These are phyloP conservation scores for Boletus tomentosulus DNA, from an alignment of 768 basidiomycete genomes.

Conservation along the genomic window DNA sequence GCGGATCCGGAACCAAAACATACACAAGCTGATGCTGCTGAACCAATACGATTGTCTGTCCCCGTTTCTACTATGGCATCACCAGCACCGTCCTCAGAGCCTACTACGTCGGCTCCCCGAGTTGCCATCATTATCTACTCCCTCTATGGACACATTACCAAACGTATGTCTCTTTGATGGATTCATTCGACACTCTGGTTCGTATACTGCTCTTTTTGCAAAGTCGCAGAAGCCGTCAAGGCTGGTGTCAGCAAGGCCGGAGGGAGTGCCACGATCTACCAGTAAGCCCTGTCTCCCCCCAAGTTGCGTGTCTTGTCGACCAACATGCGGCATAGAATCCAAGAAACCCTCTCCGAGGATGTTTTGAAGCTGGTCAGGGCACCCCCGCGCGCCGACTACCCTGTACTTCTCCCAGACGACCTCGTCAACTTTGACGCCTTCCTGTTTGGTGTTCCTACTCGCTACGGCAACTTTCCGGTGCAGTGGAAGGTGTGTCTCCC, in stretches of 20 bases:
- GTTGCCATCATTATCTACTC: slow-evolving; percentile 48
- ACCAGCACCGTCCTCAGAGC: not conserved
- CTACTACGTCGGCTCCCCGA: slow-evolving; percentile 27
- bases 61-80: slow-evolving; percentile 1
- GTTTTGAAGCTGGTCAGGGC: slow-evolving; percentile 68
- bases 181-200: not conserved
- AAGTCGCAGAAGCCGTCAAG: slow-evolving; percentile 37
- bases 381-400: slow-evolving; percentile 64
- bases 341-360: slow-evolving; percentile 77
- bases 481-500: slow-evolving; percentile 52
- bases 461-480: slow-evolving; percentile 47
- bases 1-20: slow-evolving; percentile 19
- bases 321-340: slow-evolving; percentile 43
- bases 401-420: slow-evolving; percentile 27
- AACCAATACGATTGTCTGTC: slow-evolving; percentile 3
- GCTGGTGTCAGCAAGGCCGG: slow-evolving; percentile 40
- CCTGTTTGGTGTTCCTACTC: slow-evolving; percentile 42
- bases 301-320: not conserved
- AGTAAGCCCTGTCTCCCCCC: slow-evolving; percentile 31
- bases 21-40: slow-evolving; percentile 9
- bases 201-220: not conserved
- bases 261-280: slow-evolving; percentile 43
- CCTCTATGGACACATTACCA: slow-evolving; percentile 47
- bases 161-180: slow-evolving; percentile 31
- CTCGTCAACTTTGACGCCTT: slow-evolving; percentile 37